A percentile compares a stretch with the other conserved stretches of the same genome.
phyloP scores from a whole-genome alignment of 495 filamentous ascomycete genomes.

The Xylaria grammica region DNA sequence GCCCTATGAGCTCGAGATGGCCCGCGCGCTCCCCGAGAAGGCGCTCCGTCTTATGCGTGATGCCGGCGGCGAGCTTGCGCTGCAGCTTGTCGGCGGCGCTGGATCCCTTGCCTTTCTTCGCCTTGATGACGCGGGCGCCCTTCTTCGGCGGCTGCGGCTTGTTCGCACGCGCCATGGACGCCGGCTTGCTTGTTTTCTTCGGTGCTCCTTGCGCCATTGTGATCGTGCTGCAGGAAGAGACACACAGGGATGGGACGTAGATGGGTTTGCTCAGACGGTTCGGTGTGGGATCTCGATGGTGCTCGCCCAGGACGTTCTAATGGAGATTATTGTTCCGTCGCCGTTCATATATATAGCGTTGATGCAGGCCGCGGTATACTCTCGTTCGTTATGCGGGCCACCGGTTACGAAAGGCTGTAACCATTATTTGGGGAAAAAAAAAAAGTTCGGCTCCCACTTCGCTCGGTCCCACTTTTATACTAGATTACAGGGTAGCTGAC shows the following conservation, averaged over 20 bases:
- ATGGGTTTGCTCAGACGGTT: conserved; percentile 1
- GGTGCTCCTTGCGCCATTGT: conserved; percentile 54
- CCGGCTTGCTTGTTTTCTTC: conserved; percentile 40
- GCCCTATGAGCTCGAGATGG: conserved; percentile 55
- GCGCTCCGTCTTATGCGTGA: conserved; percentile 50
- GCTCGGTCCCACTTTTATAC: not conserved
- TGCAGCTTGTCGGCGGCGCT: conserved; percentile 46
- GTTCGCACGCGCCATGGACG: conserved; percentile 32
- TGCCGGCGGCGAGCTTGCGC: conserved; percentile 47
- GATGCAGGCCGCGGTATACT: not conserved
- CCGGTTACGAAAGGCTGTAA: no score
- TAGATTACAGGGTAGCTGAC: conserved; percentile 1
- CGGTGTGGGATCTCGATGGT: not conserved
- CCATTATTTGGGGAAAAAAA: not conserved
- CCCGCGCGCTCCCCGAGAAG: conserved; percentile 54
- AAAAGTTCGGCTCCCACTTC: conserved; percentile 5
- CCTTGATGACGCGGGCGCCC: conserved; percentile 41
- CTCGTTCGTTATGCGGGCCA: no score
- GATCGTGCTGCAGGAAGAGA: conserved; percentile 1
- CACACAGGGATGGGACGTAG: not conserved
- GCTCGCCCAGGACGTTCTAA: not conserved
- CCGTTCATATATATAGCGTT: not conserved
- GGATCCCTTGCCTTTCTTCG: conserved; percentile 45
- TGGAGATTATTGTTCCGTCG: not conserved
- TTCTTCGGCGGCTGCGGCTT: conserved; percentile 43